These are phyloP conservation scores for Fusarium gaditjirri DNA, from an alignment of 2,329 filamentous ascomycete genomes.

Conservation along the genomic window DNA sequence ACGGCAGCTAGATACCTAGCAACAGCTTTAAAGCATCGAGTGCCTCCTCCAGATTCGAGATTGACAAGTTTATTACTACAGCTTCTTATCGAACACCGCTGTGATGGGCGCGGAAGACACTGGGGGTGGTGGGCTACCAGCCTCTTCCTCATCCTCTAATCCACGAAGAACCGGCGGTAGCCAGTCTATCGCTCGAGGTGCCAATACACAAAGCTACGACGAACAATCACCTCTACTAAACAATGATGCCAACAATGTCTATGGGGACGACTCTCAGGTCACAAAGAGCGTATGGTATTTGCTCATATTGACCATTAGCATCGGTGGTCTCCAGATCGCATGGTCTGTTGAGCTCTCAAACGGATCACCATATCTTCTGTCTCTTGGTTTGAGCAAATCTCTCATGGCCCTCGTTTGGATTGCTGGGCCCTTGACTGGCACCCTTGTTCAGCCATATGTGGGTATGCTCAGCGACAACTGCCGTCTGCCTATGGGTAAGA, in stretches of 20 bases:
- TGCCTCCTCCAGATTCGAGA: slow-evolving; percentile 9
- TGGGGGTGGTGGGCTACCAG: slow-evolving; percentile 5
- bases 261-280: slow-evolving; percentile 57
- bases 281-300: slow-evolving; percentile 89
- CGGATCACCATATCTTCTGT: slow-evolving; percentile 85
- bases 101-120: slow-evolving; percentile 29
- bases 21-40: slow-evolving; percentile 18
- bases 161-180: slow-evolving; percentile 18
- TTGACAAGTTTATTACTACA: slow-evolving; percentile 5
- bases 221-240: slow-evolving; percentile 49
- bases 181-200: slow-evolving; percentile 33
- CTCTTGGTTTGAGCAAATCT: slow-evolving; percentile 83
- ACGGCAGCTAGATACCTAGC: slow-evolving; percentile 4
- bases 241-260: slow-evolving; percentile 14
- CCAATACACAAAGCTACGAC: slow-evolving; percentile 23
- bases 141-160: slow-evolving; percentile 14
- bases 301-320: slow-evolving; percentile 84
- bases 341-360: slow-evolving; percentile 97
- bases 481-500: slow-evolving; percentile 77
- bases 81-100: slow-evolving; percentile 3
- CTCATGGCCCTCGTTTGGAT: slow-evolving; percentile 88
- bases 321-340: slow-evolving; percentile 90
- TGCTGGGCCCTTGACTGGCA: slow-evolving; percentile 80
- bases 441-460: slow-evolving; percentile 83
- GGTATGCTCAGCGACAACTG: slow-evolving; percentile 85